phyloP scores from a whole-genome alignment of 2,329 filamentous ascomycete species.

The Didymella pinodella region DNA sequence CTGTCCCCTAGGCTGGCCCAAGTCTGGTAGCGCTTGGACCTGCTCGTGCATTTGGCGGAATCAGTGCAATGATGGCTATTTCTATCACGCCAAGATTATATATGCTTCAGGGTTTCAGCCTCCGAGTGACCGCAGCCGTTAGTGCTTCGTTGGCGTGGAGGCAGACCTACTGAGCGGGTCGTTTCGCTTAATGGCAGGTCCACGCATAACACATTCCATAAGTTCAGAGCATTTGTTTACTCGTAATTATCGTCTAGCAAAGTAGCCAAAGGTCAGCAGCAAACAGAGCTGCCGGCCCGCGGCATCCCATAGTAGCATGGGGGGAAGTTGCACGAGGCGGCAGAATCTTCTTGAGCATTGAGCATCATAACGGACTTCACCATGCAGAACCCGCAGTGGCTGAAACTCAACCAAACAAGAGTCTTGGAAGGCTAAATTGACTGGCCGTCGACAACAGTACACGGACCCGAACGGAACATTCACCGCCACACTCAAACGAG shows the following conservation, averaged over 20 bases:
- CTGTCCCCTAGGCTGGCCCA: neutral
- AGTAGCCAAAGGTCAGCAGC: neutral
- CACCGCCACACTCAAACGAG: neutral
- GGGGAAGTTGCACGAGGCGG: neutral
- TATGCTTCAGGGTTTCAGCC: conserved; percentile 9
- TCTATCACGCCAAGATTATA: conserved; percentile 4
- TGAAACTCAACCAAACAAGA: neutral
- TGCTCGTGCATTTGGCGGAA: conserved; percentile 1
- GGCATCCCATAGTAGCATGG: neutral
- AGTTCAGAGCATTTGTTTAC: neutral
- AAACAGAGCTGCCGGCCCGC: neutral
- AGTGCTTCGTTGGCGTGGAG: neutral
- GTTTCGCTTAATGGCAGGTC: conserved; percentile 3
- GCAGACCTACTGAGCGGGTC: neutral
- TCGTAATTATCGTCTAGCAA: neutral
- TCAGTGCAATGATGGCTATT: neutral
- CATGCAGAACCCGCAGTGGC: neutral
- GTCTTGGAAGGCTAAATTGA: neutral
- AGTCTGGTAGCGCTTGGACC: conserved; percentile 4
- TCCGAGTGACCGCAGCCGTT: conserved; percentile 3
- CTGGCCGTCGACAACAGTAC: neutral
- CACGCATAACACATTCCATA: neutral
- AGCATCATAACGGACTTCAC: neutral
- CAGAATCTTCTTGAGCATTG: neutral
- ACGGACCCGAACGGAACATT: neutral